Percentiles rank a stretch among this genome's conserved stretches.
These are phyloP conservation scores for Septoria petroselini DNA, from an alignment of 2,329 filamentous ascomycete genomes.

Conservation along the genomic window DNA sequence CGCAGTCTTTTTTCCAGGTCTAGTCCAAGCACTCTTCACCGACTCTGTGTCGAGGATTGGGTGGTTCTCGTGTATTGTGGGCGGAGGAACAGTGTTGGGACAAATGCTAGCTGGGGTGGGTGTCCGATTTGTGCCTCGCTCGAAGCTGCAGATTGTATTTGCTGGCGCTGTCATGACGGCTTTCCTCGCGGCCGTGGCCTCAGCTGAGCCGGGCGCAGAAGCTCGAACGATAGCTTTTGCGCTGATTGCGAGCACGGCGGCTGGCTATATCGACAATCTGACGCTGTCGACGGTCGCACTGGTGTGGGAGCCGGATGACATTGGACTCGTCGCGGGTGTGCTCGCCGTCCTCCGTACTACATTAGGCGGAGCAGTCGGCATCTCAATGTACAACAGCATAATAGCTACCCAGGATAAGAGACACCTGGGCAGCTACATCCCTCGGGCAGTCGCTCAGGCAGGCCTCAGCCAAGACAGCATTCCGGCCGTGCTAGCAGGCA, in stretches of 20 bases:
- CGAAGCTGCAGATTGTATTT: conserved; percentile 21
- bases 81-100: conserved; percentile 18
- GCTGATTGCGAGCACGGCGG: conserved; percentile 15
- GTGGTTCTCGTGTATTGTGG: conserved; percentile 19
- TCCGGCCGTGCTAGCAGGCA: conserved; percentile 15
- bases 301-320: conserved; percentile 23
- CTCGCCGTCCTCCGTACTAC: conserved; percentile 17
- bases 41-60: conserved; percentile 9
- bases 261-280: conserved; percentile 21
- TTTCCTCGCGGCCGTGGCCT: conserved; percentile 18
- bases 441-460: conserved; percentile 12
- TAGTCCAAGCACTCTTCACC: conserved; percentile 20
- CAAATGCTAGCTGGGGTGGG: conserved; percentile 20
- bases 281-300: conserved; percentile 20
- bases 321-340: conserved; percentile 19
- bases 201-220: conserved; percentile 8
- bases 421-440: conserved; percentile 15
- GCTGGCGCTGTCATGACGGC: conserved; percentile 16
- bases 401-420: conserved; percentile 13
- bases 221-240: conserved; percentile 15
- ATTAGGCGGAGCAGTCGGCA: conserved; percentile 17
- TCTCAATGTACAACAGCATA: conserved; percentile 24
- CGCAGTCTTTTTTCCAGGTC: conserved; percentile 20
- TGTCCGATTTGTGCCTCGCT: conserved; percentile 17
- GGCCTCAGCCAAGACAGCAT: conserved; percentile 19